Percentiles rank a stretch among this genome's conserved stretches.
Evolutionary conservation across 2,329 filamentous ascomycete genomes (phyloP).

Genomic region (Aspergillus jensenii): DNA sequence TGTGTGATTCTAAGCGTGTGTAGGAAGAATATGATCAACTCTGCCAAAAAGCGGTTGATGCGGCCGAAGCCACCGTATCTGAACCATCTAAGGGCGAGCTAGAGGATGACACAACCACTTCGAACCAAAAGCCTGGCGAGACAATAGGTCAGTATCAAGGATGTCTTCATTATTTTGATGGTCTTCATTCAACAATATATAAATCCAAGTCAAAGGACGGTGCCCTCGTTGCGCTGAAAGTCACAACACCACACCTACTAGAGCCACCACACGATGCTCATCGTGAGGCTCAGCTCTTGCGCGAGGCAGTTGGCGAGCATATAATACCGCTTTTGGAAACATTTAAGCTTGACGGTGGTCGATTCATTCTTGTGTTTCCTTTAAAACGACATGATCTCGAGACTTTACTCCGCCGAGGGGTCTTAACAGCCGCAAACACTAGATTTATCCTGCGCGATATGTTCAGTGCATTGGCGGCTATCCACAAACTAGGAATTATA

Average conservation of each 20-base stretch:
- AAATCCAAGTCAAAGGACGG: slow-evolving; percentile 54
- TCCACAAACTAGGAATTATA: slow-evolving; percentile 76
- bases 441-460: slow-evolving; percentile 62
- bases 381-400: slow-evolving; percentile 75
- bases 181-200: slow-evolving; percentile 82
- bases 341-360: slow-evolving; percentile 68
- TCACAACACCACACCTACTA: slow-evolving; percentile 72
- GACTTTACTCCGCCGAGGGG: slow-evolving; percentile 58
- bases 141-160: slow-evolving; percentile 57
- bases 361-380: slow-evolving; percentile 79
- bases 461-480: slow-evolving; percentile 67
- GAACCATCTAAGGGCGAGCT: slow-evolving; percentile 19
- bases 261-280: slow-evolving; percentile 78
- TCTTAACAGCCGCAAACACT: slow-evolving; percentile 40
- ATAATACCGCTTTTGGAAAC: slow-evolving; percentile 70
- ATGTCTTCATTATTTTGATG: slow-evolving; percentile 60
- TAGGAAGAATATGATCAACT: slow-evolving; percentile 59
- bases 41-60: slow-evolving; percentile 41
- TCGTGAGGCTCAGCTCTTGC: slow-evolving; percentile 76
- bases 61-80: slow-evolving; percentile 26
- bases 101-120: slow-evolving; percentile 21
- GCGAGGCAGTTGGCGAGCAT: slow-evolving; percentile 56
- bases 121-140: slow-evolving; percentile 33
- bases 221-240: slow-evolving; percentile 71
- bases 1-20: neutral